A percentile compares a stretch with the other conserved stretches of the same genome.
phyloP scores from a whole-genome alignment of 176 grass and related monocot genomes.

The Areca catechu region DNA sequence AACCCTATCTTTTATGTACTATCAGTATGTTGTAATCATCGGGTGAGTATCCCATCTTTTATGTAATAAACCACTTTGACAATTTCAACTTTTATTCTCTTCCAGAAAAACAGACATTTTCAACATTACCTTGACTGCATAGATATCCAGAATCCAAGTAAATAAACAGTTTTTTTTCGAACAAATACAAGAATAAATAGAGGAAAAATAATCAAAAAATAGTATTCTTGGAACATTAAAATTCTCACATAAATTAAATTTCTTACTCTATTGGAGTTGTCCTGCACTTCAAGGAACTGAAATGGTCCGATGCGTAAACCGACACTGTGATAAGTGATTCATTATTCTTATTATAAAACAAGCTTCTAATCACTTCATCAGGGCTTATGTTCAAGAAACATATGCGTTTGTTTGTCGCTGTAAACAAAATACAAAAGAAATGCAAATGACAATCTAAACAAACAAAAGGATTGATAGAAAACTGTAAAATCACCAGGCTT shows the following conservation, averaged over 20 bases:
- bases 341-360: conserved; percentile 21
- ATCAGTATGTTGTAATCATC: too few relatives aligned
- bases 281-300: conserved; percentile 9
- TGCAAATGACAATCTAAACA: background rate
- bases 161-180: too few relatives aligned
- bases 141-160: too few relatives aligned
- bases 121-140: too few relatives aligned
- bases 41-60: too few relatives aligned
- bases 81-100: too few relatives aligned
- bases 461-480: background rate
- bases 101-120: too few relatives aligned
- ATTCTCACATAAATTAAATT: background rate
- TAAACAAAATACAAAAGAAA: background rate
- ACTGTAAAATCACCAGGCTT: background rate
- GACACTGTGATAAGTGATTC: conserved; percentile 16
- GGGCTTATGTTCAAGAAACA: conserved; percentile 14
- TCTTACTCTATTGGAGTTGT: conserved; percentile 19
- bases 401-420: conserved; percentile 19
- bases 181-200: too few relatives aligned
- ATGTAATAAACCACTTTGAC: too few relatives aligned
- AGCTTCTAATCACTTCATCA: conserved; percentile 16
- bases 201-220: background rate
- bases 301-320: conserved; percentile 2
- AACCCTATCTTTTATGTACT: too few relatives aligned
- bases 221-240: background rate